These are phyloP conservation scores for Escovopsis sp. DNA, from an alignment of 2,329 filamentous ascomycete genomes.

Conservation along the genomic window DNA sequence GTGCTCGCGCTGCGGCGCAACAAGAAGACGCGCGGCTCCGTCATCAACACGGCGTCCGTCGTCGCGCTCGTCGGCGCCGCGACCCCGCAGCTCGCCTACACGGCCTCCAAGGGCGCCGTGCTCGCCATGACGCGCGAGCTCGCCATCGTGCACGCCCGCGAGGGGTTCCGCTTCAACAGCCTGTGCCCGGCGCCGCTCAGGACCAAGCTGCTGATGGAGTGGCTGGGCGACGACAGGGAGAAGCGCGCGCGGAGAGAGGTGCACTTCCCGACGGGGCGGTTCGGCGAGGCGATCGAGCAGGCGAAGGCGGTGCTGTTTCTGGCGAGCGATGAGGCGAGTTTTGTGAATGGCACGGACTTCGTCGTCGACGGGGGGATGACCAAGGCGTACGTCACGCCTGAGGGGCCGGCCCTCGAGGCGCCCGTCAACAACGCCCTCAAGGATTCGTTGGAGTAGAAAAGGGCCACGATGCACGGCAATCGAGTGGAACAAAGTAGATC, in stretches of 20 bases:
- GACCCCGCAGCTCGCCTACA: constrained; percentile 84
- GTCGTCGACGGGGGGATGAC: constrained; percentile 93
- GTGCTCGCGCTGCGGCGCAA: constrained; percentile 66
- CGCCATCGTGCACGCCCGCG: constrained; percentile 80
- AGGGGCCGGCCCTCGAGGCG: constrained; percentile 37
- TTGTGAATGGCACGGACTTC: constrained; percentile 84
- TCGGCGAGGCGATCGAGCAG: constrained; percentile 89
- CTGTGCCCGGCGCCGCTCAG: constrained; percentile 85
- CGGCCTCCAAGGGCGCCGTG: constrained; percentile 84
- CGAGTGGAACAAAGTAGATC: too few relatives aligned
- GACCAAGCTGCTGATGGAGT: constrained; percentile 83
- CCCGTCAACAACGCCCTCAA: constrained; percentile 47
- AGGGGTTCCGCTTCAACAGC: constrained; percentile 79
- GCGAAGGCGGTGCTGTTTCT: constrained; percentile 79
- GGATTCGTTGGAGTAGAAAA: constrained; percentile 23
- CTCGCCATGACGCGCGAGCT: constrained; percentile 80
- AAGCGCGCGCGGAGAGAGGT: constrained; percentile 75
- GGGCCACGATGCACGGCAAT: too few relatives aligned
- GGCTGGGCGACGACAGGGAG: constrained; percentile 71
- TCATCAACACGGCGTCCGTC: constrained; percentile 87
- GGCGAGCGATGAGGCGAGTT: constrained; percentile 76
- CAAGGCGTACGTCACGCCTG: constrained; percentile 67
- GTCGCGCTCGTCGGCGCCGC: constrained; percentile 78
- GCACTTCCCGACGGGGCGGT: constrained; percentile 77
- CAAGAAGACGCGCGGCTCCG: constrained; percentile 61